Base-by-base conservation (phyloP, 805 yeast genomes). In the Yarrowia sp. region DNA sequence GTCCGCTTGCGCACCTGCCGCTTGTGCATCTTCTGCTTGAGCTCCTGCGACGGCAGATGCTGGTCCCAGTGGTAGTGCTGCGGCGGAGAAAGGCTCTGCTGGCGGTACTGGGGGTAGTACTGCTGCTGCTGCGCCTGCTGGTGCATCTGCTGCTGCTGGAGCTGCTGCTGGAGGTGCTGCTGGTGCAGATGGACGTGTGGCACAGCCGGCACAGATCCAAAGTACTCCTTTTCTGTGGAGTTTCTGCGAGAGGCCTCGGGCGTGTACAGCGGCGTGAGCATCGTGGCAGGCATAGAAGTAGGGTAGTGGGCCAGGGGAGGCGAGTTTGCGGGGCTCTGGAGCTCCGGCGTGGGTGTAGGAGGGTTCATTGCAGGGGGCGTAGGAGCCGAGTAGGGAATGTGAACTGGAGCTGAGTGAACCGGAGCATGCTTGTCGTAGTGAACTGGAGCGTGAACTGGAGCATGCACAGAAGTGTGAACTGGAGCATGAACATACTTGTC, bases 1-100 rank as follows among this genome's bases (percentile, higher is more conserved):
- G 91, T 87, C 58, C 92, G 76, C 47, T 55, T 55, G 27, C 61
- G 36, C 14, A 86, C 75, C 68, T 84, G 61, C 4, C 61, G 61
- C 13, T 55, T 55, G 35, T 55, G 61, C 47, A 55, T 39, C 31
- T 55, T 55, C 14, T 22, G 25, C 24, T 51, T 51, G 32, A 51
- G 58, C 32, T 51, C 58, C 2, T 51, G 58, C 1, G 58, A 35
- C 3, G 42, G 35, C 27, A 6, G 58, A 32, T 51, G 41, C 24
- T 24, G 19, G 38, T 47, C 55, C 55, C 55, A 47, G 24, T 24
- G 36, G 22, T 51, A 51, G n/a, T 51, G 58, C 32, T 22, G 41
- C 2, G 41, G 58, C 8, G 35, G 58, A 6, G 42, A 18, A 9
- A 33, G 42, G 1, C 42, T 22, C 10, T 25, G 16, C n/a, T 31